These are phyloP conservation scores for Phytophthora agathidicida DNA, from an alignment of 352 stramenopile species.

Conservation along the genomic window DNA sequence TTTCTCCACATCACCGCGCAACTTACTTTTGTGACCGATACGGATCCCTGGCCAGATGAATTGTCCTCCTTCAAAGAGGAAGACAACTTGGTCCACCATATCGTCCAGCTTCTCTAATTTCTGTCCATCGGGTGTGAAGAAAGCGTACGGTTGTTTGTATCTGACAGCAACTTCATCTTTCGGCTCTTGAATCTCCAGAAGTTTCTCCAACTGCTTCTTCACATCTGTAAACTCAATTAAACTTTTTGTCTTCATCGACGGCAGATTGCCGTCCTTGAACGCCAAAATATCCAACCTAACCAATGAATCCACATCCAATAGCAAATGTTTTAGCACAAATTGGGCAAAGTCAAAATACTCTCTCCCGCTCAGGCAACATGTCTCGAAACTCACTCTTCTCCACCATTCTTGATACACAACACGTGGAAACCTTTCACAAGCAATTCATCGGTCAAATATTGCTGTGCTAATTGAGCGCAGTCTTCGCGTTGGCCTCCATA, in stretches of 20 bases:
- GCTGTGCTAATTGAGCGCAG: conserved; percentile 38
- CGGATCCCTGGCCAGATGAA: conserved; percentile 79
- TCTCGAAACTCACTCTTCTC: conserved; percentile 1
- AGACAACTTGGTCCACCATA: conserved; percentile 55
- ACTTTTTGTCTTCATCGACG: conserved; percentile 33
- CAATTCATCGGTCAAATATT: conserved; percentile 57
- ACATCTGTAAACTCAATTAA: conserved; percentile 42
- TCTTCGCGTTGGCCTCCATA: conserved; percentile 28
- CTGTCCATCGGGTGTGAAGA: conserved; percentile 63
- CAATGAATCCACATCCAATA: not conserved
- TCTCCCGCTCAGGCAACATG: too few species aligned
- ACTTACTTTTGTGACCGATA: conserved; percentile 71
- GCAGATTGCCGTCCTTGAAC: conserved; percentile 65
- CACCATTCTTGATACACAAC: conserved; percentile 56
- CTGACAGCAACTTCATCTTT: conserved; percentile 35
- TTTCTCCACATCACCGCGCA: too few species aligned
- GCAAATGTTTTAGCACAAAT: conserved; percentile 6
- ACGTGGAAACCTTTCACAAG: conserved; percentile 78
- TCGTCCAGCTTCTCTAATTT: conserved; percentile 47
- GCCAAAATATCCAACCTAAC: conserved; percentile 52
- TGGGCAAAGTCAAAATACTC: not conserved
- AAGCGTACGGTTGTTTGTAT: conserved; percentile 76
- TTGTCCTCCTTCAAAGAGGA: conserved; percentile 80
- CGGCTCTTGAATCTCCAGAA: conserved; percentile 40
- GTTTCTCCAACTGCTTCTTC: conserved; percentile 44